These are phyloP conservation scores for Clavispora asparagi DNA, from an alignment of 805 yeast species.

Conservation along the genomic window DNA sequence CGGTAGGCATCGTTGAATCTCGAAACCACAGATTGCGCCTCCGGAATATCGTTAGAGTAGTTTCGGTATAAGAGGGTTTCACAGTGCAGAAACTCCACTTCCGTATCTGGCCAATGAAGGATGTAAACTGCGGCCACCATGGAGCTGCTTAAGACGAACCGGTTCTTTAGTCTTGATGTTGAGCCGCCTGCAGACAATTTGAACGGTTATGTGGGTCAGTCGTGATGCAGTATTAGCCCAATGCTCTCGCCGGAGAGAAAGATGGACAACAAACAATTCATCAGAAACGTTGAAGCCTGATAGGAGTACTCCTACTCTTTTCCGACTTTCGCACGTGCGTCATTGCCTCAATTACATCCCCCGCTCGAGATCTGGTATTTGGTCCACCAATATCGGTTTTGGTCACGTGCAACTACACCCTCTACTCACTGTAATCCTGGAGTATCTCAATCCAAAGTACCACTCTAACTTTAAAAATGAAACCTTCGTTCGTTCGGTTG, in stretches of 20 bases:
- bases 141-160: background rate
- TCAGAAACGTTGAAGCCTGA: too few species aligned
- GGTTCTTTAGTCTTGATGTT: background rate
- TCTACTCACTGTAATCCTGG: too few species aligned
- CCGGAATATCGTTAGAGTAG: slow-evolving; percentile 29
- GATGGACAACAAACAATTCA: too few species aligned
- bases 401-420: too few species aligned
- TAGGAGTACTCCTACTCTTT: too few species aligned
- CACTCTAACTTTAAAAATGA: background rate
- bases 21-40: slow-evolving; percentile 17
- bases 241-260: background rate
- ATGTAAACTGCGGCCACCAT: slow-evolving; percentile 38
- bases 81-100: slow-evolving; percentile 18
- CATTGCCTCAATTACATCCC: too few species aligned
- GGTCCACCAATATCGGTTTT: too few species aligned
- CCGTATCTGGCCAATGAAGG: slow-evolving; percentile 29
- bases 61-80: slow-evolving; percentile 31
- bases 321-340: too few species aligned
- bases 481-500: background rate
- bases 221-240: background rate
- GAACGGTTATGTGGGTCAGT: background rate
- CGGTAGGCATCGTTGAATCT: slow-evolving; percentile 22
- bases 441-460: too few species aligned
- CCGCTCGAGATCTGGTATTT: too few species aligned
- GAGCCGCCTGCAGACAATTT: background rate